Evolutionary conservation across 2,329 filamentous ascomycete genomes (phyloP), one percentile per base, ranked within the genome.

Genomic region (Fusarium sp.): DNA sequence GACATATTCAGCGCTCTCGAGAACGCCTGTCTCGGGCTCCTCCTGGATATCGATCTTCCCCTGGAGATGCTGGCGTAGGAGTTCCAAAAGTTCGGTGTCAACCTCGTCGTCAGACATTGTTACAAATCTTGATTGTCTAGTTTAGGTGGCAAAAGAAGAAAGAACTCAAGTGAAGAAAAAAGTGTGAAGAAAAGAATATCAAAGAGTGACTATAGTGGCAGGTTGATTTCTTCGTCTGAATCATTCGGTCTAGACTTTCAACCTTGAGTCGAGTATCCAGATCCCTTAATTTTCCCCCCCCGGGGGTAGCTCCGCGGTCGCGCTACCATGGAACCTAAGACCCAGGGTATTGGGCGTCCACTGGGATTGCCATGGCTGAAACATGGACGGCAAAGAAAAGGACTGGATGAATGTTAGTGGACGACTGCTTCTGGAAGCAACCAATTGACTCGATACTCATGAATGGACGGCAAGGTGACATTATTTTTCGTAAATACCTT

Each of bases 91-190:
- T 80, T 98, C 94, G 39, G 88, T 91, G 77, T 98, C 95, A 47
- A 91, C 91, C 79, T 97, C 95, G 80, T 97, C 93, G 83, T 98
- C 94, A 46, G 93, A 97, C 92, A 97, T 97, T 52, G 38, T 37
- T 44, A 12, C 20, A 20, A 29, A 29, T 24, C 35, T 64, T 31
- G 37, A n/a, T 18, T 49, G 29, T 39, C 21, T 38, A 31, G 29
- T 23, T 6, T 28, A 13, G 4, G 21, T 13, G 29, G 35, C 7
- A 20, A 52, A 50, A 21, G 20, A 49, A 28, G 33, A 15, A 35
- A 33, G 31, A 20, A 28, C 20, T 9, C 13, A 26, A 38, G 21
- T 42, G 39, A 44, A 61, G 42, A 31, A 21, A 47, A n/a, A 26
- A 26, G 39, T 23, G 38, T 24, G 37, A 49, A 43, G 62, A 53